Conservation (phyloP, 805 yeast genomes). For the Pichia cephalocereana region DNA sequence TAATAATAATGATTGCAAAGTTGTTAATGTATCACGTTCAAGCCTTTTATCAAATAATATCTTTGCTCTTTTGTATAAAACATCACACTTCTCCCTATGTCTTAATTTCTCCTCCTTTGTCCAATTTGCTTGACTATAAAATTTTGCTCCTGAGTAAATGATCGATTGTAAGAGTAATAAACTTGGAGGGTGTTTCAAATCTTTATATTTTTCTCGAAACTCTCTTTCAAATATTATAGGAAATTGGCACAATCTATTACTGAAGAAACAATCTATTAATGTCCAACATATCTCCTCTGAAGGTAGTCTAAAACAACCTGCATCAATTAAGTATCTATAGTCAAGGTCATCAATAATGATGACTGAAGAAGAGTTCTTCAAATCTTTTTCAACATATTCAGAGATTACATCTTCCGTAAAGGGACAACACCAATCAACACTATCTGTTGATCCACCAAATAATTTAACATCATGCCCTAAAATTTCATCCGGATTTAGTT, state of each 20-base stretch:
- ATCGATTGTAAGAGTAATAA: constrained; percentile 57
- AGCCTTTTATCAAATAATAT: constrained; percentile 63
- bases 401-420: constrained; percentile 23
- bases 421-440: constrained; percentile 9
- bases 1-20: constrained; percentile 53
- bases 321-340: constrained; percentile 13
- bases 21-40: constrained; percentile 53
- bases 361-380: constrained; percentile 2
- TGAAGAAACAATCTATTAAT: constrained; percentile 53
- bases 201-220: constrained; percentile 50
- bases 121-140: constrained; percentile 42
- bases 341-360: constrained; percentile 13
- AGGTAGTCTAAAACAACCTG: constrained; percentile 66
- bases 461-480: constrained; percentile 9
- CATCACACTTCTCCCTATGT: constrained; percentile 32
- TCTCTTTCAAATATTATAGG: constrained; percentile 58
- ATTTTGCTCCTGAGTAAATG: constrained; percentile 58
- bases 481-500: constrained; percentile 15
- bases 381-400: constrained; percentile 14
- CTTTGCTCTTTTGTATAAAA: constrained; percentile 64
- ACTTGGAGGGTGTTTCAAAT: constrained; percentile 50
- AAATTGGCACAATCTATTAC: constrained; percentile 53
- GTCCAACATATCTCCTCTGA: constrained; percentile 47
- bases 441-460: neutral
- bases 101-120: constrained; percentile 33